Evolutionary conservation across 345 rosid species (phyloP), one percentile per base, ranked within the genome.

Genomic region (Eucalyptus regnans): DNA sequence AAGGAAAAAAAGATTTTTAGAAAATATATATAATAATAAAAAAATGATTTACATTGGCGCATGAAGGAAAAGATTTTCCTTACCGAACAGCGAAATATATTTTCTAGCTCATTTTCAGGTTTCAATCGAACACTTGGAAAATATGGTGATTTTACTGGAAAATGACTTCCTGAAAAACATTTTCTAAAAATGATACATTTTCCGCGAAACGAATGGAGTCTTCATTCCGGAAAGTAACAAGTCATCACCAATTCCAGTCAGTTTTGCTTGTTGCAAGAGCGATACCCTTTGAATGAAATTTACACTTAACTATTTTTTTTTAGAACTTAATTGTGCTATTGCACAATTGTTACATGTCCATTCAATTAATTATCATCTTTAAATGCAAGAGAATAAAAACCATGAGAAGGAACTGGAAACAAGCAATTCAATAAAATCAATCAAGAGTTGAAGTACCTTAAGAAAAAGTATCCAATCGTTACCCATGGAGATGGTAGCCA

Each of bases 391-490:
- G 44, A 85, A 23, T 85, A 46, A 86, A 37, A 33, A 86, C 66
- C 71, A 41, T 17, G 87, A 46, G 27, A 22, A 62, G 37, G 48
- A 22, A 87, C 54, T 62, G 58, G 52, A 58, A 88, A 29, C 20
- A 71, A 31, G 54, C 68, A 52, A 88, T 27, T 43, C 17, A 62
- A 27, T 37, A 89, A 64, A 54, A 86, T 37, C 37, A 79, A 49
- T 50, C 56, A 41, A 64, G 41, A 76, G 84, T 15, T 62, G 48
- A 85, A 66, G 89, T 93, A 97, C 98, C 99, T 97, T 95, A 87
- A 95, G 89, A 91, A 96, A 97, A 33, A 96, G 92, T 88, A 90
- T 90, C 96, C 96, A 96, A 87, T 96, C 97, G 87, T 94, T 95
- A 88, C 98, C 99, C 89, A 90, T 93, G 93, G 97, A 95, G 89